Base-by-base conservation (phyloP, 2,329 filamentous ascomycete species). In the Fusarium tjaetaba region DNA sequence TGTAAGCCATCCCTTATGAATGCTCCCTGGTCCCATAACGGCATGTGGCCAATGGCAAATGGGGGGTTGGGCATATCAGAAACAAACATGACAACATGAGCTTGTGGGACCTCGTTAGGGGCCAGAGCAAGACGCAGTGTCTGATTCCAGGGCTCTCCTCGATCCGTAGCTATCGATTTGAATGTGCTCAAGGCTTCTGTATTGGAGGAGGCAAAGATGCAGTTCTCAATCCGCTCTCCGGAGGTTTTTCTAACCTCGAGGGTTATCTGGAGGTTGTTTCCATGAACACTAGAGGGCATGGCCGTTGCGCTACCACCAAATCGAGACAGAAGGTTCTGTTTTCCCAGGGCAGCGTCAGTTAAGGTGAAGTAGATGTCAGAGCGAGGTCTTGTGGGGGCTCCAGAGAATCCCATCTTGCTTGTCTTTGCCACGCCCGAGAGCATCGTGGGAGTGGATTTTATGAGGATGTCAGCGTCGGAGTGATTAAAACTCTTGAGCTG, bases 301-400 rank as follows among this genome's bases (percentile, higher is more conserved):
- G 96, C 85, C 4, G 92, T 91, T 16, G 96, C 91, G 71, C 93
- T 93, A n/a, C 94, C 94, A 28, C 86, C 87, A 46, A 85, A 89
- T n/a, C 90, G 85, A 13, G 90, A 92, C n/a, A 92, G 80, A 1
- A 92, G 81, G 39, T 93, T 91, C 77, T 97, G 94, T 65, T 91
- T 91, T 24, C 92, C 91, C 30, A 99, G 85, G n/a, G 91, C 87
- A 0, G 94, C 93, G 72, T 94, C 91, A 65, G 91, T 90, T 53
- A 99, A 83, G 0, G 95, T 98, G 49, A 99, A 83, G 80, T 99
- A 99, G 57, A 99, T 98, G 81, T 99, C 97, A 16, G 95, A 98
- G 77, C 97, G 88, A 22, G 93, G 88, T 80, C 94, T 95, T 1
- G 93, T 95, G 0, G 96, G 96, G 4, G 95, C 95, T 18, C 95